Base-by-base conservation (phyloP, 306 rosid genomes). In the Cercis canadensis region DNA sequence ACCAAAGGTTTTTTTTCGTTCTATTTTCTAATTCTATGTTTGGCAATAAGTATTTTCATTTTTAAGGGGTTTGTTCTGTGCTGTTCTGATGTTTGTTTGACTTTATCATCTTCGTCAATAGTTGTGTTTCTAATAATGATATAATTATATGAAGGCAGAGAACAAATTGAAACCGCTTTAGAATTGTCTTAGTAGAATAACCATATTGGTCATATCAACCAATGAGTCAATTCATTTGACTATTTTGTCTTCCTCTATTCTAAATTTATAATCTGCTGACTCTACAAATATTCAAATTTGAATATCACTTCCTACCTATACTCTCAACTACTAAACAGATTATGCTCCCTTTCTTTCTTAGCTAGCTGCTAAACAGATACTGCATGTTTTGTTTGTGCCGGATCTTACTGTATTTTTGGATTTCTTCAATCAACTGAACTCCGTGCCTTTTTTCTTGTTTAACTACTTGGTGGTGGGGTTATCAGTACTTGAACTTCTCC, bases 1-100 rank as follows among this genome's bases (percentile, higher is more conserved):
- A 16, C 90, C 75, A 89, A 87, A 87, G 96, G 96, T 89, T 45
- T 24, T 16, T 15, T 16, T 34, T 34, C 7, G 7, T 34, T 34
- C 7, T 34, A 10, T 6, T 59, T 71, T 57, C 39, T n/a, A 4
- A 2, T 11, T 8, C 13, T 40, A 4, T 4, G 29, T 12, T 57
- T 29, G 33, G 11, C 8, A 8, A 15, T 54, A n/a, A 6, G 3
- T 43, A 11, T 40, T 14, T 11, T 44, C 0, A 19, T 11, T 5
- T 43, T 8, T 18, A 10, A 3, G 51, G n/a, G n/a, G n/a, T 65
- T 33, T 7, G 59, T 0, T 0, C 8, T n/a, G 4, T 44, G 59
- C 19, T 10, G 5, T 43, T 57, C 14, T 61, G 15, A 19, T 64
- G 57, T 65, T 16, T 56, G 47, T 8, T 40, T 55, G n/a, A n/a